These are phyloP conservation scores for Clavispora fructus DNA, from an alignment of 805 yeast genomes.

Conservation along the genomic window DNA sequence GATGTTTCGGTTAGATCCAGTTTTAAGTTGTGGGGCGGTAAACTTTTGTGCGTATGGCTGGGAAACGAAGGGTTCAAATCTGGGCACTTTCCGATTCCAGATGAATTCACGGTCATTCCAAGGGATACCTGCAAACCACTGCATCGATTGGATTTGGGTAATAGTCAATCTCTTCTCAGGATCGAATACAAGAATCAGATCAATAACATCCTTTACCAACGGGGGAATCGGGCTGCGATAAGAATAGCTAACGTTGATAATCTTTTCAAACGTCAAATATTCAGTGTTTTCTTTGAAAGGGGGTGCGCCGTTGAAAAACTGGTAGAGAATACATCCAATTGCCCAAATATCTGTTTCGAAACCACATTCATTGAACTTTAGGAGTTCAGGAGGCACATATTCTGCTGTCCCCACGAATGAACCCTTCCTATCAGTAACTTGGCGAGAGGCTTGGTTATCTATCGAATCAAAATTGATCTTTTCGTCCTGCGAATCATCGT, in stretches of 20 bases:
- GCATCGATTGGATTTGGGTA: conserved; percentile 26
- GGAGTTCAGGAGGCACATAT: conserved; percentile 88
- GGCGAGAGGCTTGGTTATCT: conserved; percentile 4
- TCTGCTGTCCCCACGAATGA: conserved; percentile 98
- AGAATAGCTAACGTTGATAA: conserved; percentile 67
- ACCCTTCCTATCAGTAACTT: conserved; percentile 27
- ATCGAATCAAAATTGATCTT: conserved; percentile 28
- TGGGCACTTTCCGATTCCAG: conserved; percentile 29
- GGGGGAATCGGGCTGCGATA: conserved; percentile 32
- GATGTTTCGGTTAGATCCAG: conserved; percentile 32
- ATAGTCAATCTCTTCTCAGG: conserved; percentile 28
- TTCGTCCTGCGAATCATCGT: conserved; percentile 28
- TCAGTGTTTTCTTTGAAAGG: conserved; percentile 88
- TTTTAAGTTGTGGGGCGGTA: conserved; percentile 23
- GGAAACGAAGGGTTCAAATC: conserved; percentile 20
- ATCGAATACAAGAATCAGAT: conserved; percentile 27
- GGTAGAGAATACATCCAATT: conserved; percentile 81
- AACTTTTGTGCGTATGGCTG: background rate
- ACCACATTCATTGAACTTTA: conserved; percentile 74
- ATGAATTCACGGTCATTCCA: conserved; percentile 38
- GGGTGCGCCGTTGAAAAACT: conserved; percentile 76
- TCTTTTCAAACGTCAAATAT: conserved; percentile 81
- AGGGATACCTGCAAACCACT: conserved; percentile 35
- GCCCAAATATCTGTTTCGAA: conserved; percentile 92
- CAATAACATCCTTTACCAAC: conserved; percentile 27